Evolutionary conservation across 1,139 yeast genomes (phyloP).

Genomic region (Candida sp.): DNA sequence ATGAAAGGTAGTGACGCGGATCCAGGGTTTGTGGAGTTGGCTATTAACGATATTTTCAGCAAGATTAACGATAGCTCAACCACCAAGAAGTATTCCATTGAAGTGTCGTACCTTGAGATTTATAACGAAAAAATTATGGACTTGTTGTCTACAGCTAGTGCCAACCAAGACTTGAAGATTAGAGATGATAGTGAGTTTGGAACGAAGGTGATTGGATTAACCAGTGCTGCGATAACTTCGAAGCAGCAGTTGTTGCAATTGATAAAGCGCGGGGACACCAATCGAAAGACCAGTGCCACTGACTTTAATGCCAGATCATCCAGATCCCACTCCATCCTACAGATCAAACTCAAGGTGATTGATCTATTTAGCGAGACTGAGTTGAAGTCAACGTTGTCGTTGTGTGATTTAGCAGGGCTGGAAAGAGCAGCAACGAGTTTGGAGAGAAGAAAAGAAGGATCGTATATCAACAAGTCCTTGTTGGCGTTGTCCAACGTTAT

Average conservation of each 20-base stretch:
- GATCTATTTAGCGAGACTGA: slow-evolving; percentile 45
- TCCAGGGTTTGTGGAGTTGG: slow-evolving; percentile 80
- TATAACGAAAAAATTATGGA: slow-evolving; percentile 89
- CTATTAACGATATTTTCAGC: slow-evolving; percentile 69
- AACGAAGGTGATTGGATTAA: slow-evolving; percentile 76
- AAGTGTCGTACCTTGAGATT: slow-evolving; percentile 82
- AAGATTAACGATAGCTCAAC: slow-evolving; percentile 35
- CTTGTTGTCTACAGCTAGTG: slow-evolving; percentile 33
- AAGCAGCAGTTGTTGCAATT: slow-evolving; percentile 64
- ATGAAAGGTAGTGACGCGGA: slow-evolving; percentile 78
- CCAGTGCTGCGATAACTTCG: slow-evolving; percentile 58
- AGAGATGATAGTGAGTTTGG: slow-evolving; percentile 80
- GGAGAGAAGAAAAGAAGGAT: slow-evolving; percentile 91
- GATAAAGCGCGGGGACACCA: slow-evolving; percentile 71
- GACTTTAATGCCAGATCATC: slow-evolving; percentile 88
- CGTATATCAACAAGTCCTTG: slow-evolving; percentile 88
- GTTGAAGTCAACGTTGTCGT: slow-evolving; percentile 67
- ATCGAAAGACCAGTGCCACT: slow-evolving; percentile 85
- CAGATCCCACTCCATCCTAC: slow-evolving; percentile 91
- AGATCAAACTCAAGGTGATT: slow-evolving; percentile 58
- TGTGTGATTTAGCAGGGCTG: slow-evolving; percentile 97
- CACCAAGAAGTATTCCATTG: slow-evolving; percentile 44
- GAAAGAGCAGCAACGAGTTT: slow-evolving; percentile 86
- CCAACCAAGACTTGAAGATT: slow-evolving; percentile 58
- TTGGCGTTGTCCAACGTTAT: slow-evolving; percentile 91